phyloP scores from a whole-genome alignment of 345 rosid genomes.

The Euclidium syriacum region DNA sequence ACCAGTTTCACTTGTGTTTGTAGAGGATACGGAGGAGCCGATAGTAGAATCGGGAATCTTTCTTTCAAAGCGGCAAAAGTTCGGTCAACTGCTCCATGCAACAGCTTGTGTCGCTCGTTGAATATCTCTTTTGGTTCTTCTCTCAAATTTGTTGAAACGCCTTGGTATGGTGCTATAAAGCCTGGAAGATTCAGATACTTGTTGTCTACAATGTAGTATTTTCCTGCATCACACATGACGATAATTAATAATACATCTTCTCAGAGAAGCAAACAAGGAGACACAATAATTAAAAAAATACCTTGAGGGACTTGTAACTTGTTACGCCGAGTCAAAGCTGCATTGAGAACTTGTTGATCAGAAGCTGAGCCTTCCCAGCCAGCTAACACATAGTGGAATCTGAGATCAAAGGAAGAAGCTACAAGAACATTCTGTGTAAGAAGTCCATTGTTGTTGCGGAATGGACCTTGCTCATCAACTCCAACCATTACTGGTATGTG shows the following conservation, averaged over 20 bases:
- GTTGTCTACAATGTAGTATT: conserved; percentile 69
- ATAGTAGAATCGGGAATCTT: conserved; percentile 71
- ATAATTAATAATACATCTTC: neutral
- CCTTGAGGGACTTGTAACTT: conserved; percentile 76
- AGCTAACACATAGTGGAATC: conserved; percentile 80
- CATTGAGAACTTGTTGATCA: conserved; percentile 65
- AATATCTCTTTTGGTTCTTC: conserved; percentile 61
- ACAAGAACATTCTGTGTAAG: conserved; percentile 82
- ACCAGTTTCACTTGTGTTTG: conserved; percentile 86
- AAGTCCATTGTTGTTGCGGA: conserved; percentile 61
- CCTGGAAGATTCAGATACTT: conserved; percentile 67
- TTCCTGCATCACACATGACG: conserved; percentile 41
- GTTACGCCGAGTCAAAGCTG: conserved; percentile 67
- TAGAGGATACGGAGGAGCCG: conserved; percentile 90
- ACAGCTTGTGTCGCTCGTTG: conserved; percentile 62
- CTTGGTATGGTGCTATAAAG: conserved; percentile 64
- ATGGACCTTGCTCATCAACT: conserved; percentile 90
- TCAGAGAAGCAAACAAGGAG: neutral
- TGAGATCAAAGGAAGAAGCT: conserved; percentile 78
- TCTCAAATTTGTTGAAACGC: conserved; percentile 35
- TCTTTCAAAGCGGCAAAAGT: conserved; percentile 67
- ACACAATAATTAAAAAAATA: conserved; percentile 14
- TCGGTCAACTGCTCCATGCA: conserved; percentile 46
- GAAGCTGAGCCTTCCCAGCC: conserved; percentile 99
- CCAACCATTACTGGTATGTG: conserved; percentile 89